These are phyloP conservation scores for Salix exigua DNA, from an alignment of 345 rosid genomes.

Conservation along the genomic window DNA sequence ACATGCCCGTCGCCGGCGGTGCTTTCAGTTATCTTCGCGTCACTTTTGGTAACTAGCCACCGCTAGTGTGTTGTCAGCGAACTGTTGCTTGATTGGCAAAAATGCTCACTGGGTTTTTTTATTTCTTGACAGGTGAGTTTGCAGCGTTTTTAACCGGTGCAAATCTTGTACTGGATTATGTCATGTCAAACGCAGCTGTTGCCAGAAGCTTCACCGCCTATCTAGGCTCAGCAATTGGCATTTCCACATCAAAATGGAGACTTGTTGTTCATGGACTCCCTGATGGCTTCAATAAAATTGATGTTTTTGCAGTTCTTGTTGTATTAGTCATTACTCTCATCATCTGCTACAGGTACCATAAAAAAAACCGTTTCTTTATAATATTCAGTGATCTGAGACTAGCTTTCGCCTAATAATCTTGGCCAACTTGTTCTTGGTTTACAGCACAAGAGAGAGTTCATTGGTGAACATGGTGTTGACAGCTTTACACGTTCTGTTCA, in stretches of 20 bases:
- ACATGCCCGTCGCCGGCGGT: slow-evolving; percentile 97
- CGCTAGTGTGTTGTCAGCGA: background rate
- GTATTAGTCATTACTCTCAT: slow-evolving; percentile 56
- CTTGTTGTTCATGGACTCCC: slow-evolving; percentile 50
- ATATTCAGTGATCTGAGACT: background rate
- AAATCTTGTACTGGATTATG: slow-evolving; percentile 81
- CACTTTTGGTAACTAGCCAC: slow-evolving; percentile 55
- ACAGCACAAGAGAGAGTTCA: slow-evolving; percentile 75
- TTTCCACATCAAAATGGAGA: slow-evolving; percentile 68
- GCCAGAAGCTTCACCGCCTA: slow-evolving; percentile 76
- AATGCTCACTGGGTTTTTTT: background rate
- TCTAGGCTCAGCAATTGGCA: slow-evolving; percentile 65
- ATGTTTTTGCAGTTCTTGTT: slow-evolving; percentile 52
- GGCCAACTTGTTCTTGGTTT: background rate
- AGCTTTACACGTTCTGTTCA: slow-evolving; percentile 68
- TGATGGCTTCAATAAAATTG: slow-evolving; percentile 72
- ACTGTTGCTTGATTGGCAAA: background rate
- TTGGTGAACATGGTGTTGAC: slow-evolving; percentile 73
- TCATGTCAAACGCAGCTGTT: slow-evolving; percentile 89
- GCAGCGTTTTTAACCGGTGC: slow-evolving; percentile 90
- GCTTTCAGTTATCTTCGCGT: slow-evolving; percentile 90
- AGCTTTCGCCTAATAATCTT: background rate
- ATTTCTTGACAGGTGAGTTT: slow-evolving; percentile 52
- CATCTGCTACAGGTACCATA: slow-evolving; percentile 58
- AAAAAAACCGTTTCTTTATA: background rate